Base-by-base conservation (phyloP, 73 alveolate species). In the Paramecium caudatum region DNA sequence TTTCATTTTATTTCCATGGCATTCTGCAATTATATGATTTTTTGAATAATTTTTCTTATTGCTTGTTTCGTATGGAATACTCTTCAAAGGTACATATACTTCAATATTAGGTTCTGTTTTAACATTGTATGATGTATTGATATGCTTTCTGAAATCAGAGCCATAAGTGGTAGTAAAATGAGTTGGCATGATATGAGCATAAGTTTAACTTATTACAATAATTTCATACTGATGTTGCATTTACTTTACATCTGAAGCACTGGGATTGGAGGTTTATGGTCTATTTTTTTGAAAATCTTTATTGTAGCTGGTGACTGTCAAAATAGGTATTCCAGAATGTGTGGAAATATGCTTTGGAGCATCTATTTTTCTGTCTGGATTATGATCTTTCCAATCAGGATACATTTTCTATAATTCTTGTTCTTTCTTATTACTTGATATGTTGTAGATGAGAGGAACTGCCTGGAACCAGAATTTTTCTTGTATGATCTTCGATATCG, bases 321-420 rank as follows among this genome's bases (percentile, higher is more conserved):
- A 65, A 13, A 65, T 65, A 1, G 83, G 83, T 10, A 65, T 65
- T 6, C 49, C 83, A 12, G 47, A 33, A 65, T 65, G 83, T 15
- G 83, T 65, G 8, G 50, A 32, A 32, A 33, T 10, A 65, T 65
- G 83, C 39, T 65, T 12, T 9, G 83, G 83, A 13, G 47, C 47
- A 30, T 65, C 49, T 32, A 65, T 33, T 43, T 33, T 36, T 6
- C 34, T 33, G 10, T 30, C 39, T 65, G 83, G 50, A 30, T 65
- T 49, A 13, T 65, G 49, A 36, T 30, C 49, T 65, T 65, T 65
- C 83, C 83, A 65, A 33, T 65, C 83, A 65, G 49, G 50, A 65
- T 65, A 65, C 83, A 65, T 65, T 33, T 65, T 65, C 83, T 65
- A 65, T 65, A 65, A 65, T 33, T 55, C 80, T 55, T 55, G 80